Evolutionary conservation across 768 basidiomycete species (phyloP), one percentile per base, ranked within the genome.

Genomic region (Suillus ampliporus): DNA sequence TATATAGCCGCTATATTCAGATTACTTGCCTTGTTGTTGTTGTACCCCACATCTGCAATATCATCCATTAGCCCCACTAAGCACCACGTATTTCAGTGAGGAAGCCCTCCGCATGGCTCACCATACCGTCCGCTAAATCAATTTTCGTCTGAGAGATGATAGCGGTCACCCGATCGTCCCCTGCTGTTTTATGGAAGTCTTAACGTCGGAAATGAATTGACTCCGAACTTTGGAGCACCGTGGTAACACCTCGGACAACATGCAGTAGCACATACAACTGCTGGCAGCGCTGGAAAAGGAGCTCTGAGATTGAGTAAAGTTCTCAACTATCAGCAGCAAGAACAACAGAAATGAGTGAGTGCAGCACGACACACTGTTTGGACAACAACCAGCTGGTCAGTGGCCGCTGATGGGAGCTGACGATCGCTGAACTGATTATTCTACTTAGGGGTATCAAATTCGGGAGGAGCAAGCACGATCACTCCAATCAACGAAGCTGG

Each of bases 401-500:
- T 14, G 21, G 34, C 21, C 35, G 37, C 54, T 28, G 17, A 23
- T 56, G 23, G 37, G 26, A 26, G 40, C 26, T 13, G 6, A 19
- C 19, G n/a, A n/a, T 19, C 38, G 37, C 53, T 44, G 43, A 44
- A 6, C 43, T n/a, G 43, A 21, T n/a, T 9, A 26, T 56, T 35
- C n/a, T 21, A n/a, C n/a, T n/a, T n/a, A 40, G 23, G 28, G 19
- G 54, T 56, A 40, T 56, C 38, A 56, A 56, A 56, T 56, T 28
- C 54, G 54, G 54, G 54, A 56, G 54, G 54, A 56, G 34, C 54
- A 40, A 56, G n/a, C 14, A 40, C 38, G 54, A 38, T 56, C 6
- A 26, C 54, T 56, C 54, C 54, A 56, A 40, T 56, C 54, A 26
- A 40, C 23, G 37, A 56, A 38, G 21, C 28, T 38, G 53, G n/a